A percentile compares a stretch with the other conserved stretches of the same genome.
These are phyloP conservation scores for Mycosphaerella sp. DNA, from an alignment of 2,329 filamentous ascomycete species.

Conservation along the genomic window DNA sequence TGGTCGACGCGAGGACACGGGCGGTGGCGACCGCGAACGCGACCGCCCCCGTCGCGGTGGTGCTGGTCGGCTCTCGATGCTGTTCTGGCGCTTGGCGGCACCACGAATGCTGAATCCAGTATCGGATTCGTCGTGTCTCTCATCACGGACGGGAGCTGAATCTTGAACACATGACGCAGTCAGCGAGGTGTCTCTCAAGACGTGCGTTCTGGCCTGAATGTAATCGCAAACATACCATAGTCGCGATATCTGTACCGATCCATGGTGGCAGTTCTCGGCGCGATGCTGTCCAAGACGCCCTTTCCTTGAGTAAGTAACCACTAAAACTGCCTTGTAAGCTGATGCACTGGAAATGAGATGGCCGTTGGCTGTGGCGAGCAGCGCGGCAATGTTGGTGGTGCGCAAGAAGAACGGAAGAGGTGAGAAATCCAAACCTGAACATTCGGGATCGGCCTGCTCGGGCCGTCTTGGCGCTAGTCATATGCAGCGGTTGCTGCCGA, in stretches of 20 bases:
- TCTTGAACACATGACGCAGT: slow-evolving; percentile 15
- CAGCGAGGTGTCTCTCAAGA: slow-evolving; percentile 14
- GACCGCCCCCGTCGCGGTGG: background rate
- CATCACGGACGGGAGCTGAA: slow-evolving; percentile 6
- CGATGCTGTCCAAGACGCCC: slow-evolving; percentile 51
- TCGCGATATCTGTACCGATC: slow-evolving; percentile 14
- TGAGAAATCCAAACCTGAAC: background rate
- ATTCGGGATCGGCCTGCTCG: too few relatives aligned
- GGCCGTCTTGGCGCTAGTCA: too few relatives aligned
- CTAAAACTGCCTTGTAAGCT: background rate
- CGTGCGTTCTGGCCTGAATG: slow-evolving; percentile 11
- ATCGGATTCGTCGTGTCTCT: slow-evolving; percentile 5
- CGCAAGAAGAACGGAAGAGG: background rate
- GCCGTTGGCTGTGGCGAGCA: background rate
- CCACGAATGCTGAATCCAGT: slow-evolving; percentile 13
- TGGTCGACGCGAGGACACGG: slow-evolving; percentile 2
- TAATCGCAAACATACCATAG: slow-evolving; percentile 15
- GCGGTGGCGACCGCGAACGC: slow-evolving; percentile 8
- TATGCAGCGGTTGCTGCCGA: too few relatives aligned
- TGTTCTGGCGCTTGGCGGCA: slow-evolving; percentile 8
- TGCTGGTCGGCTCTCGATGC: background rate
- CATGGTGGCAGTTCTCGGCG: slow-evolving; percentile 10
- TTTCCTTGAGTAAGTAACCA: background rate
- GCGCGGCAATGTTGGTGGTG: background rate
- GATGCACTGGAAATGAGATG: background rate